Conservation (phyloP, 768 basidiomycete genomes). For the Podaxis mareebaensis region DNA sequence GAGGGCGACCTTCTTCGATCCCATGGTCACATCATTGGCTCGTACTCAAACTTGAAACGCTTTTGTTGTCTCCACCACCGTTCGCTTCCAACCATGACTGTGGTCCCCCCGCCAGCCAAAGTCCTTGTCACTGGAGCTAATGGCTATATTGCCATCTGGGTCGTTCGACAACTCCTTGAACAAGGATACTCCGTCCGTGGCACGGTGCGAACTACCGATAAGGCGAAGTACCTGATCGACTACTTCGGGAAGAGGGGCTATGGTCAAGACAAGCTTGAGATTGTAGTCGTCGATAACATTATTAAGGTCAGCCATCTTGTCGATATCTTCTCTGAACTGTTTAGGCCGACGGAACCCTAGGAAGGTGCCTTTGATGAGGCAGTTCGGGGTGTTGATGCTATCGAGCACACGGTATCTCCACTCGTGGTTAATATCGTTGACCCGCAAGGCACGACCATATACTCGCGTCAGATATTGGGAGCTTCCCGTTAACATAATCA, state of each 20-base stretch:
- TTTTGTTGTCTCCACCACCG: too few relatives aligned
- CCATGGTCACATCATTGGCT: too few relatives aligned
- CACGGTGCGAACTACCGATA: constrained; percentile 63
- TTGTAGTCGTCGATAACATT: constrained; percentile 73
- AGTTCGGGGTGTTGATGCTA: constrained; percentile 72
- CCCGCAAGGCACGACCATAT: constrained; percentile 31
- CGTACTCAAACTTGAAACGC: too few relatives aligned
- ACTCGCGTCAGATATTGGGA: not conserved
- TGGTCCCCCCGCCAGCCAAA: constrained; percentile 28
- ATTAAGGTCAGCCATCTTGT: constrained; percentile 26
- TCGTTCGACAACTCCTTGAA: constrained; percentile 56
- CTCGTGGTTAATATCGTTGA: constrained; percentile 48
- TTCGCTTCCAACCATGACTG: constrained; percentile 27
- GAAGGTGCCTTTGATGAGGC: constrained; percentile 77
- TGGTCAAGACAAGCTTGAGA: constrained; percentile 55
- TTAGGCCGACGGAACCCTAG: constrained; percentile 27
- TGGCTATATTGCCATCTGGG: constrained; percentile 61
- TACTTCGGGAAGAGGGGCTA: constrained; percentile 53
- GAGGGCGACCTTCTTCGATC: too few relatives aligned
- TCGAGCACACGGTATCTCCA: constrained; percentile 72
- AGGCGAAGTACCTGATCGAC: constrained; percentile 56
- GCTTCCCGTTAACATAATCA: not conserved
- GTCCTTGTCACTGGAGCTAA: constrained; percentile 61
- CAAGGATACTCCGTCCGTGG: constrained; percentile 65
- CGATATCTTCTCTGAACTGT: not conserved